Base-by-base conservation (phyloP, 1,284 basidiomycete genomes). In the Boletus holoroseus region DNA sequence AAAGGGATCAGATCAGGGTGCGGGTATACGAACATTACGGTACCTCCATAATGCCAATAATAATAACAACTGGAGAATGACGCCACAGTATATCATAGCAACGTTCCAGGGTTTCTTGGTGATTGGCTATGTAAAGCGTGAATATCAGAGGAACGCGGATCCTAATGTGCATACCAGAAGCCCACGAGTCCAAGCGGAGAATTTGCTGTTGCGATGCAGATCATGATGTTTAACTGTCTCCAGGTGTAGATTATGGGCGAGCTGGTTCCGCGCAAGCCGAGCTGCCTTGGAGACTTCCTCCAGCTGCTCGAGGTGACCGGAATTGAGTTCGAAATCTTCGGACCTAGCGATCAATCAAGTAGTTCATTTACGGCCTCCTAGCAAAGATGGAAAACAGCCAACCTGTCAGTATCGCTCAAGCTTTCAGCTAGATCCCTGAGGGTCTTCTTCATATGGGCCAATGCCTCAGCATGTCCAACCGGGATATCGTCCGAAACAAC, bases 361-460 rank as follows among this genome's bases (percentile, higher is more conserved):
- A 20, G 24, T 54, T 58, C 46, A 58, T 55, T 45, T 53, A 51
- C 36, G 41, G 28, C 41, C 30, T 26, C 26, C 13, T 1, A 49
- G 30, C 27, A 45, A 43, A 38, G 32, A 34, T 49, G 49, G 11
- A 53, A 47, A 50, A 52, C 26, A 28, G 56, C 58, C 58, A 61
- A 84, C 84, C 71, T 71, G 57, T 85, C 79, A 37, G 76, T 68
- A 28, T 79, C 79, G 44, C 74, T 74, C 53, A 87, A 62, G 46
- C 74, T 78, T 45, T 76, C 71, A 40, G 70, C 75, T 58, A 88
- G 70, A 48, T 78, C 76, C 37, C 71, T 72, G 22, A 87, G 73
- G 7, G 78, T 77, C 58, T 73, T 71, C 53, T 76, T 76, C 57
- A 88, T 76, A 35, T 74, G 76, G 30, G 68, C 68, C 34, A 88